Base-by-base conservation (phyloP, 305 asterid species). In the Fraxinus sp. region DNA sequence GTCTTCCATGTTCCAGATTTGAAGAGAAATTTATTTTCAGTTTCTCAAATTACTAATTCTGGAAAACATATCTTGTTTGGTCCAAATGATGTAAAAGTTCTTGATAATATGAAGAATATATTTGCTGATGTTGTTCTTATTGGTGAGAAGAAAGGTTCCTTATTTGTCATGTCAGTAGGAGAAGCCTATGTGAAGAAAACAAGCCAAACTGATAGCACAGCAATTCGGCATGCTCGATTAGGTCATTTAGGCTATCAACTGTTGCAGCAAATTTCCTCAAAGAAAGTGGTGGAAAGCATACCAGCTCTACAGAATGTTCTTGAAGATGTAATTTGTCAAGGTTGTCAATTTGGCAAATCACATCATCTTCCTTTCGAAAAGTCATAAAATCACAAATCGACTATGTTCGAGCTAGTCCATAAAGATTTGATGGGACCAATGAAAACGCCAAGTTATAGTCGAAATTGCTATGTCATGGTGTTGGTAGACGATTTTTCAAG, bases 11-110 rank as follows among this genome's bases (percentile, higher is more conserved):
- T 36, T 72, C 59, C 0, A 18, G 81, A 32, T 82, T 24, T 85
- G 83, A 85, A 14, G 64, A 82, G 14, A 62, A 85, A 79, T 49
- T n/a, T 85, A 28, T 22, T 83, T 70, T 85, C 62, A 14, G 14
- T 74, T 5, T 52, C 81, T 20, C 85, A 78, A 75, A 81, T 85
- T 26, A 78, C 33, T 13, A 11, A 76, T 10, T 79, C 37, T 68
- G 62, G 64, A 36, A 82, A 80, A 30, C 55, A 70, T 79, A 72
- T 76, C 28, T 33, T 77, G 0, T 70, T 85, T 79, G 82, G 86
- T 7, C 83, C 78, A 5, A 71, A 82, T 13, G 66, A 85, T 68
- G 82, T 76, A 9, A 68, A 84, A 39, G 22, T 76, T 24, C 68
- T 82, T 62, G 8, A 14, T 18, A 75, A 75, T 52, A 0, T 78